phyloP scores from a whole-genome alignment of 768 basidiomycete genomes.

The Macrocybe gigantea region DNA sequence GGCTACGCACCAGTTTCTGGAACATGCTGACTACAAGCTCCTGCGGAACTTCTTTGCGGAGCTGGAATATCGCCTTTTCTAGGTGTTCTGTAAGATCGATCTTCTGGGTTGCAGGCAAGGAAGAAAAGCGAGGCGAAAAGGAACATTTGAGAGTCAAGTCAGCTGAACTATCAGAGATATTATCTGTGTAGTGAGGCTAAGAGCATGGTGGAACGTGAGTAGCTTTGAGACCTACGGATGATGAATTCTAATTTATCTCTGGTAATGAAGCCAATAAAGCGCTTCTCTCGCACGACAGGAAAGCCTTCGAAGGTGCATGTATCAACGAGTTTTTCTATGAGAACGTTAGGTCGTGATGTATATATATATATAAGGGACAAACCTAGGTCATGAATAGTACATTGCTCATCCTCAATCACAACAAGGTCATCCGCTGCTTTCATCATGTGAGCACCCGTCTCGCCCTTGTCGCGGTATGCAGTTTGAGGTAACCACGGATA shows the following conservation, averaged over 20 bases:
- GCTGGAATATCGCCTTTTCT: slow-evolving; percentile 50
- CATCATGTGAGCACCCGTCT: slow-evolving; percentile 59
- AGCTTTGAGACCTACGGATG: slow-evolving; percentile 23
- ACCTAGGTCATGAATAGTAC: slow-evolving; percentile 47
- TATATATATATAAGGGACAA: background rate
- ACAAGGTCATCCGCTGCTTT: slow-evolving; percentile 43
- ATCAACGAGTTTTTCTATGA: slow-evolving; percentile 33
- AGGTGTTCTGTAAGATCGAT: slow-evolving; percentile 33
- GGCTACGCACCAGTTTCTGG: slow-evolving; percentile 53
- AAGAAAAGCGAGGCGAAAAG: slow-evolving; percentile 28
- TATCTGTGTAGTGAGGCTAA: background rate
- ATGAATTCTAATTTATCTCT: slow-evolving; percentile 42
- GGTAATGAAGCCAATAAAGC: slow-evolving; percentile 57
- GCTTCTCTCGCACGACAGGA: slow-evolving; percentile 49
- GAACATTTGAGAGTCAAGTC: slow-evolving; percentile 25
- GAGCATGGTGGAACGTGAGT: background rate
- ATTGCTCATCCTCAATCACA: slow-evolving; percentile 44
- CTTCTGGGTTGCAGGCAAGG: slow-evolving; percentile 19
- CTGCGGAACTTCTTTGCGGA: slow-evolving; percentile 64
- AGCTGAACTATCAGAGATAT: too few relatives aligned
- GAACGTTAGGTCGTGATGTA: background rate
- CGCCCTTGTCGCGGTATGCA: slow-evolving; percentile 60
- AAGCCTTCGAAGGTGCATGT: slow-evolving; percentile 53
- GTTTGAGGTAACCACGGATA: slow-evolving; percentile 68
- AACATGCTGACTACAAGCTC: slow-evolving; percentile 71